Percentiles rank a stretch among this genome's conserved stretches.
These are phyloP conservation scores for Brettanomyces nanus DNA, from an alignment of 805 yeast genomes.

Conservation along the genomic window DNA sequence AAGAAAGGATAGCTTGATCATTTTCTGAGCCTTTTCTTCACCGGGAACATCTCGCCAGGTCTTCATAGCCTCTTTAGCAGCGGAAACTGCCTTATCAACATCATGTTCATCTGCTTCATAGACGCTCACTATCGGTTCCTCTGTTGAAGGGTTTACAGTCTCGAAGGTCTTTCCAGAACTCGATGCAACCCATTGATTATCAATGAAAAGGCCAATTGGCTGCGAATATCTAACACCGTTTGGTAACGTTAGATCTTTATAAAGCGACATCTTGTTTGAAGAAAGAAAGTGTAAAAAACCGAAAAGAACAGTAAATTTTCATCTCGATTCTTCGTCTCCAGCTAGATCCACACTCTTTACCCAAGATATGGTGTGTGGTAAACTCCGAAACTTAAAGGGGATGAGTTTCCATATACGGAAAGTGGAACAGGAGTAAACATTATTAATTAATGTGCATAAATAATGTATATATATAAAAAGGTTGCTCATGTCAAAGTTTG, in stretches of 20 bases:
- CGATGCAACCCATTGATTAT: constrained; percentile 42
- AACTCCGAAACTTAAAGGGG: too few relatives aligned
- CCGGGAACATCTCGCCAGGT: constrained; percentile 39
- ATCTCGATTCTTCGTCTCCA: too few relatives aligned
- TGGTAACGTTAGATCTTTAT: constrained; percentile 25
- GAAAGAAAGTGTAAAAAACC: too few relatives aligned
- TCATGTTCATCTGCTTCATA: constrained; percentile 39
- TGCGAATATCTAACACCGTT: constrained; percentile 42
- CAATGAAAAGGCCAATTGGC: constrained; percentile 57
- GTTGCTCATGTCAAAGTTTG: too few relatives aligned
- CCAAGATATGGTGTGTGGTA: too few relatives aligned
- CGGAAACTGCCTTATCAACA: constrained; percentile 42
- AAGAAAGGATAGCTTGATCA: constrained; percentile 43
- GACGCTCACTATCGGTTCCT: constrained; percentile 36
- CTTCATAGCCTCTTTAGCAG: constrained; percentile 39
- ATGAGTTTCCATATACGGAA: too few relatives aligned
- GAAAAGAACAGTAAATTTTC: too few relatives aligned
- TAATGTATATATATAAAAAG: too few relatives aligned
- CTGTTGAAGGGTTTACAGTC: constrained; percentile 43
- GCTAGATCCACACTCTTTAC: too few relatives aligned
- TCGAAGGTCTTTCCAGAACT: constrained; percentile 29
- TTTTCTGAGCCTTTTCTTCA: constrained; percentile 31
- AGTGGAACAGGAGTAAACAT: too few relatives aligned
- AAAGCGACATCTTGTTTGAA: background rate
- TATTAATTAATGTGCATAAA: too few relatives aligned